These are phyloP conservation scores for Vigna nakashimae DNA, from an alignment of 306 rosid species.

Conservation along the genomic window DNA sequence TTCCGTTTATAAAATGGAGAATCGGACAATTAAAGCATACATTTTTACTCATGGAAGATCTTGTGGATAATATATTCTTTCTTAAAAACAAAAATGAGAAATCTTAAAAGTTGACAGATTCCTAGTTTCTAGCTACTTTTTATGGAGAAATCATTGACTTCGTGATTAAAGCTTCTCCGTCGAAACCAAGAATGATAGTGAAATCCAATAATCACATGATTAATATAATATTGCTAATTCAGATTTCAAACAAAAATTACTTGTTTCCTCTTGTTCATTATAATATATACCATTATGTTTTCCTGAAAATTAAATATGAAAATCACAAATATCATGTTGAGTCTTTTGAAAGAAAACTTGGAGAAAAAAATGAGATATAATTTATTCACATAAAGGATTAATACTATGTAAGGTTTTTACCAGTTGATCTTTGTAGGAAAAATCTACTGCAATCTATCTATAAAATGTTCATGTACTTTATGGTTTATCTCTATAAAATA, in stretches of 20 bases:
- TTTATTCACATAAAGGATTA: no score
- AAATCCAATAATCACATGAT: conserved; percentile 5
- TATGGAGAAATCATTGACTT: conserved; percentile 9
- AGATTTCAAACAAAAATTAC: background rate
- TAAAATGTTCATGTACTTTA: no score
- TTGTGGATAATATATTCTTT: conserved; percentile 18
- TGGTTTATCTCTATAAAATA: no score
- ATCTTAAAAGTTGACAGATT: conserved; percentile 20
- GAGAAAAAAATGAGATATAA: no score
- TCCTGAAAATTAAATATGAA: no score
- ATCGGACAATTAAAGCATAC: background rate
- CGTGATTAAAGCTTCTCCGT: background rate
- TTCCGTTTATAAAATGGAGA: background rate
- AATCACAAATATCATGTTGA: no score
- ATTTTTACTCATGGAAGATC: conserved; percentile 37
- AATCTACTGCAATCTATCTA: no score
- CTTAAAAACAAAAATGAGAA: background rate
- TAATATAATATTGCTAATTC: background rate
- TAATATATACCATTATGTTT: no score
- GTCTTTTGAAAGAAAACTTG: no score
- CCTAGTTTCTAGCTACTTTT: conserved; percentile 25
- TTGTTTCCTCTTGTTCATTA: no score
- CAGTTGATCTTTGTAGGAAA: no score
- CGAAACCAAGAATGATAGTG: background rate
- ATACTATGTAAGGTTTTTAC: no score